Percentiles rank a stretch among this genome's conserved stretches.
Conservation (phyloP, 2,329 filamentous ascomycete species). For the Sarocladiaceae sp. region DNA sequence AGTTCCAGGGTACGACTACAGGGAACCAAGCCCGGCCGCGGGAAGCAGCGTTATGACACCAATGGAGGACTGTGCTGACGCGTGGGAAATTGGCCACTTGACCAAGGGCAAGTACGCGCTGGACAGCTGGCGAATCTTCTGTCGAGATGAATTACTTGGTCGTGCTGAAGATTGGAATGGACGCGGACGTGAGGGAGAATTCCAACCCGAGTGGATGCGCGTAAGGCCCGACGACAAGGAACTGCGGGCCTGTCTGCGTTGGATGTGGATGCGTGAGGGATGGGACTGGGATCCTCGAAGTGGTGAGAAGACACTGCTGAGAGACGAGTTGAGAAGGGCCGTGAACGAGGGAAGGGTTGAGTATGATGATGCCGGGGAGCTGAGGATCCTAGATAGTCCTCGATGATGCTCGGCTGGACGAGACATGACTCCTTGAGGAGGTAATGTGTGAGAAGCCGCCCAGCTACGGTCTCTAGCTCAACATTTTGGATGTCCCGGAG, state of each 20-base stretch:
- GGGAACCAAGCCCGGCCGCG: constrained; percentile 21
- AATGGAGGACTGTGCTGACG: constrained; percentile 24
- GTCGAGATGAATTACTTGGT: constrained; percentile 68
- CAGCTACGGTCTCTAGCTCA: too few relatives aligned
- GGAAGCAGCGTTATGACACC: not conserved
- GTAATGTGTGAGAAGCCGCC: too few relatives aligned
- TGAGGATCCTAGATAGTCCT: constrained; percentile 33
- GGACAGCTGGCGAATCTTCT: constrained; percentile 93
- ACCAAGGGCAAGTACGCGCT: constrained; percentile 77
- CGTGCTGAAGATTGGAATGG: constrained; percentile 62
- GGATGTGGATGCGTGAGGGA: constrained; percentile 88
- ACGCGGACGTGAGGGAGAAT: constrained; percentile 37
- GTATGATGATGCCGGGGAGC: constrained; percentile 43
- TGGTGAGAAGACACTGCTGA: constrained; percentile 52
- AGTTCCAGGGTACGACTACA: constrained; percentile 41
- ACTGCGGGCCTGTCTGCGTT: constrained; percentile 75
- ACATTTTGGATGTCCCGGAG: too few relatives aligned
- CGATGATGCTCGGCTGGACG: not conserved
- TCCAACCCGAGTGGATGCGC: constrained; percentile 87
- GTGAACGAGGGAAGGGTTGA: constrained; percentile 52
- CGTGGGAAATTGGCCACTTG: constrained; percentile 82
- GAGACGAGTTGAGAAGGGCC: constrained; percentile 45
- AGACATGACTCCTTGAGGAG: too few relatives aligned
- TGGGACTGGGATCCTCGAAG: constrained; percentile 73
- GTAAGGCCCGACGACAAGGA: constrained; percentile 82